phyloP scores from a whole-genome alignment of 148 eudicot species.

The Linanthus parryae region DNA sequence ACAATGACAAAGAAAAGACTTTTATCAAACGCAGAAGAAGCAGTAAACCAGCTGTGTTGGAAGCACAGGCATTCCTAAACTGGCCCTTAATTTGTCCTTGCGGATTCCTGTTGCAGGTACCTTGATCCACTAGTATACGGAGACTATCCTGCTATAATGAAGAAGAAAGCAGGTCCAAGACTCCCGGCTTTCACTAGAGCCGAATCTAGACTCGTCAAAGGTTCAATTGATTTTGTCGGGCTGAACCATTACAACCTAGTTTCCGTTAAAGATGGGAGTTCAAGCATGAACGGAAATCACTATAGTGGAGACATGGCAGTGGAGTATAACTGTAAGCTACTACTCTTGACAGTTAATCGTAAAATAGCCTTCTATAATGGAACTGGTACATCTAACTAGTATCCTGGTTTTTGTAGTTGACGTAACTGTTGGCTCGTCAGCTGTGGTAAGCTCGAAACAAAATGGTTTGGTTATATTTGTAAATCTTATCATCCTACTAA shows the following conservation, averaged over 20 bases:
- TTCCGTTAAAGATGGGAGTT: background rate
- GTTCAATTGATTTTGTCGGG: conserved; percentile 5
- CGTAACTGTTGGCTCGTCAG: too few relatives aligned
- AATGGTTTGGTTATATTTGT: too few relatives aligned
- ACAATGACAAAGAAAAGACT: background rate
- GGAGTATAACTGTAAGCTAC: background rate
- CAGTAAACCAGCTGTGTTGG: too few relatives aligned
- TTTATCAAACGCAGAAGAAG: background rate
- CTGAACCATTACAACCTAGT: background rate
- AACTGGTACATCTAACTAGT: too few relatives aligned
- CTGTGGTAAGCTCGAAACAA: background rate
- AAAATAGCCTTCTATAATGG: too few relatives aligned
- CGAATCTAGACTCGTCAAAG: conserved; percentile 4
- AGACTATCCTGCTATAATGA: conserved; percentile 1
- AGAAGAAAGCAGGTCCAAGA: conserved; percentile 1
- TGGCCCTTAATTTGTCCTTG: background rate
- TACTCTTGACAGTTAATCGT: too few relatives aligned
- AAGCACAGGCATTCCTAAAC: background rate
- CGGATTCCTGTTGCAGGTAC: background rate
- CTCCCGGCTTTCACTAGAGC: conserved; percentile 1
- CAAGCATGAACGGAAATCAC: background rate
- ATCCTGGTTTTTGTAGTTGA: too few relatives aligned
- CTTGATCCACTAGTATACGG: conserved; percentile 5
- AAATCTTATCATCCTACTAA: too few relatives aligned
- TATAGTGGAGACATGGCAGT: background rate